A percentile compares a stretch with the other conserved stretches of the same genome.
Conservation (phyloP, 495 filamentous ascomycete genomes). For the Aspergillus homomorphus region DNA sequence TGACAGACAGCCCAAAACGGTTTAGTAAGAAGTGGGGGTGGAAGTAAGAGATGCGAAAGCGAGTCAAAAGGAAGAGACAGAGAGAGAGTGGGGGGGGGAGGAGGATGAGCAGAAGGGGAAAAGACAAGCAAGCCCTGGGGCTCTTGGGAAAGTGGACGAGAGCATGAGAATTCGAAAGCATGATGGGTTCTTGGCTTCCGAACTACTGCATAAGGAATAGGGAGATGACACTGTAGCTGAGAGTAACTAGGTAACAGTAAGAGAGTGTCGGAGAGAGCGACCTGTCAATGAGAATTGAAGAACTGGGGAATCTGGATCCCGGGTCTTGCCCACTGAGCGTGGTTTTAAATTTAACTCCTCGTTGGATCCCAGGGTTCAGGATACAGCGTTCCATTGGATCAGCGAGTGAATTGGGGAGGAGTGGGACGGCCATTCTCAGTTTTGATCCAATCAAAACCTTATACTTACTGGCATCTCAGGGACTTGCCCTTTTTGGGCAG, state of each 20-base stretch:
- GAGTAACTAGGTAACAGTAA: not conserved
- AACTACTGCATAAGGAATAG: not conserved
- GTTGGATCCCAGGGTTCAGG: slow-evolving; percentile 4
- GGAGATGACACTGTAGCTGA: not conserved
- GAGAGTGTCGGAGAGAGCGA: not conserved
- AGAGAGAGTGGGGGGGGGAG: not conserved
- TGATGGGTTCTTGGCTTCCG: not conserved
- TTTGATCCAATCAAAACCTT: not conserved
- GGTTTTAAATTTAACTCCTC: slow-evolving; percentile 14
- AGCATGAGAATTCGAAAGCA: not conserved
- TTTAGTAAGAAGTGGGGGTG: slow-evolving; percentile 15
- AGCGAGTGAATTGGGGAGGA: not conserved
- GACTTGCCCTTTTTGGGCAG: slow-evolving; percentile 17
- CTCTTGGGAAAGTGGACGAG: not conserved
- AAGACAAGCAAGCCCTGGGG: not conserved
- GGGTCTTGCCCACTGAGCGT: slow-evolving; percentile 3
- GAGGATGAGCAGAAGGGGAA: not conserved
- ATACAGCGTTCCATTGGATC: slow-evolving; percentile 1
- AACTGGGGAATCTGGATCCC: slow-evolving; percentile 10
- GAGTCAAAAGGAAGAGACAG: not conserved
- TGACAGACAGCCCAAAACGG: slow-evolving; percentile 18
- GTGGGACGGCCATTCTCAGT: not conserved
- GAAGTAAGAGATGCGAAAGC: not conserved
- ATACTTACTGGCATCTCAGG: not conserved
- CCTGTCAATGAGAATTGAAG: slow-evolving; percentile 11